phyloP scores from a whole-genome alignment of 1,139 yeast genomes.

The Yamadazyma friedrichii region DNA sequence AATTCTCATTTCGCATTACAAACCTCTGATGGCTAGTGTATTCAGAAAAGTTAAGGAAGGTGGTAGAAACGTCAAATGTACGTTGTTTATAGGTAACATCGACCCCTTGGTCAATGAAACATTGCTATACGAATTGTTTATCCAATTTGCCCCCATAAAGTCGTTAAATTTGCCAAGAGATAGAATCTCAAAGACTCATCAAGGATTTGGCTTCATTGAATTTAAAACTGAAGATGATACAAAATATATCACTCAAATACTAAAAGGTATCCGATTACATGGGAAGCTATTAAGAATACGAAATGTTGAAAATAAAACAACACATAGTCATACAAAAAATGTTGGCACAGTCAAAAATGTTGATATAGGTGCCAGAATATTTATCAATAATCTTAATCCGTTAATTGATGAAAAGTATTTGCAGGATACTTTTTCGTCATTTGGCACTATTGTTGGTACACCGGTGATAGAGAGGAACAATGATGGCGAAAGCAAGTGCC shows the following conservation, averaged over 20 bases:
- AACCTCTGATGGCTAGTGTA: conserved; percentile 1
- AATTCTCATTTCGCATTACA: neutral
- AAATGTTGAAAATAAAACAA: conserved; percentile 9
- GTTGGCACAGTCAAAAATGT: neutral
- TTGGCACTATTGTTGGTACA: conserved; percentile 59
- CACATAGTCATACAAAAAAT: neutral
- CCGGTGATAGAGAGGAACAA: conserved; percentile 56
- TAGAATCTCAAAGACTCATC: conserved; percentile 65
- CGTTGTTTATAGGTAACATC: conserved; percentile 81
- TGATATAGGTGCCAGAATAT: conserved; percentile 75
- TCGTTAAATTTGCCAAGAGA: conserved; percentile 78
- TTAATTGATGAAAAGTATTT: conserved; percentile 64
- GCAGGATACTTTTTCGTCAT: conserved; percentile 59
- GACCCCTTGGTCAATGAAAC: conserved; percentile 71
- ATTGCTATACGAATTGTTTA: conserved; percentile 72
- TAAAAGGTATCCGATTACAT: conserved; percentile 62
- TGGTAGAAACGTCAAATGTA: conserved; percentile 55
- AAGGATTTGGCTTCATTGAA: conserved; percentile 89
- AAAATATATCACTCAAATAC: conserved; percentile 62
- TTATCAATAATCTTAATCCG: conserved; percentile 70
- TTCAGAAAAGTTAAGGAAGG: conserved; percentile 4
- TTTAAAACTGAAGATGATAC: conserved; percentile 62
- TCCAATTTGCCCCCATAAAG: conserved; percentile 81
- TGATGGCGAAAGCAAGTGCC: conserved; percentile 54
- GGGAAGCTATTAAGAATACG: conserved; percentile 61